Evolutionary conservation across 306 rosid species (phyloP), one percentile per base, ranked within the genome.

Genomic region (Betula pendula): DNA sequence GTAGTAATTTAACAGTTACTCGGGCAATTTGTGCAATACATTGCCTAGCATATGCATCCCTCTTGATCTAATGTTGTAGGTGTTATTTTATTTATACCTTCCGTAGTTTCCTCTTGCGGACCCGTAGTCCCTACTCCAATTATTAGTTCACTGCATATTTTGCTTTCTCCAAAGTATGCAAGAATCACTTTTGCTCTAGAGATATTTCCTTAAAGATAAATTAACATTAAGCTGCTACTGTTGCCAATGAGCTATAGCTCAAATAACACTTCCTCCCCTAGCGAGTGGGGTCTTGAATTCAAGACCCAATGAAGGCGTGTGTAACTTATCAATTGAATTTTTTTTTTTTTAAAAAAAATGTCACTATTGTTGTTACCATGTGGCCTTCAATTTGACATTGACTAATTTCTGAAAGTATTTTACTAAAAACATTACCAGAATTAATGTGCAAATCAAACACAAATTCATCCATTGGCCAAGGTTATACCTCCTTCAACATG

Each of bases 31-130:
- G 1, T 56, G 31, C 48, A 65, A 65, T 38, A 38, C 6, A 19
- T 35, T 63, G 22, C 24, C 2, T 17, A 13, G 69, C 17, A 35
- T 16, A 13, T 63, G 14, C 47, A 3, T n/a, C 13, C 17, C 22
- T 31, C n/a, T 6, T 6, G 13, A 22, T 5, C 43, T 62, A 24
- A 31, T 31, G 42, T 62, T 29, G 29, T 31, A 16, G 40, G 9
- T 29, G 12, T 62, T 52, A 52, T 20, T 52, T 62, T 31, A 62
- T 52, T 62, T 31, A 62, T 31, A 62, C 68, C 68, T 31, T 62
- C 68, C 42, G 2, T 31, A 14, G 16, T 31, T 16, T 62, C 22
- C 15, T 62, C 22, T 62, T 62, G 68, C 12, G 4, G 44, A 62
- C 10, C 42, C 17, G 14, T 62, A 31, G 20, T 31, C 43, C 17